Conservation (phyloP, 139 green algal genomes). For the Coccomyxa sp. region DNA sequence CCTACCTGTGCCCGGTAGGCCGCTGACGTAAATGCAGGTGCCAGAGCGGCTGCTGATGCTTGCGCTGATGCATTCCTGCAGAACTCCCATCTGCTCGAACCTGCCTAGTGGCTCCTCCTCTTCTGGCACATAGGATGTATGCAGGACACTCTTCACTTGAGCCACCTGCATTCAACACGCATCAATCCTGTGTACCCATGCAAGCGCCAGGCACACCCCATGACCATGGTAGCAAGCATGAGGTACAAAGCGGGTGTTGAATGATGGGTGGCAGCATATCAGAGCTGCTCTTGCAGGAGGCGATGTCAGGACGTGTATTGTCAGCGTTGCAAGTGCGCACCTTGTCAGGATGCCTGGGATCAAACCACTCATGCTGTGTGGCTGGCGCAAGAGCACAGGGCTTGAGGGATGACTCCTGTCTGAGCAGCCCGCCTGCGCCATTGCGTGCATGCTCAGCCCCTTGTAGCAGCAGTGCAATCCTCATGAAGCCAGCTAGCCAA, state of each 20-base stretch:
- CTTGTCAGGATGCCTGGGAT: background rate
- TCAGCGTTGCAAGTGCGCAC: background rate
- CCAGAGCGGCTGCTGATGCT: constrained; percentile 10
- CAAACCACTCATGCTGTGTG: no score
- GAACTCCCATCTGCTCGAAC: constrained; percentile 21
- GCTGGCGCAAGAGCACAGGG: no score
- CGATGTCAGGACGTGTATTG: background rate
- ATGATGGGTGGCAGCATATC: background rate
- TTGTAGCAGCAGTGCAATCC: no score
- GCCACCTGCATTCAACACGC: constrained; percentile 21
- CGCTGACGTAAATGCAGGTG: constrained; percentile 36
- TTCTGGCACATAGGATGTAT: constrained; percentile 5
- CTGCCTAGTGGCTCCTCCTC: constrained; percentile 23
- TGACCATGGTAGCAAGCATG: background rate
- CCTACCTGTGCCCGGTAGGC: constrained; percentile 47
- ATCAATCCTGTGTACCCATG: no score
- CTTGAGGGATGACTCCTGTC: no score
- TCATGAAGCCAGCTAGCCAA: no score
- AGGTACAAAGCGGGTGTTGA: background rate
- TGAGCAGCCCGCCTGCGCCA: no score
- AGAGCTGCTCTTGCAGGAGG: background rate
- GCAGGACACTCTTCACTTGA: constrained; percentile 22
- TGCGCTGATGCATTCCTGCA: constrained; percentile 17
- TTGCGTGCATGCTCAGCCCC: no score
- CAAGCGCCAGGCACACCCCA: no score